phyloP scores from a whole-genome alignment of 768 basidiomycete genomes.

The Kwoniella heveanensis region DNA sequence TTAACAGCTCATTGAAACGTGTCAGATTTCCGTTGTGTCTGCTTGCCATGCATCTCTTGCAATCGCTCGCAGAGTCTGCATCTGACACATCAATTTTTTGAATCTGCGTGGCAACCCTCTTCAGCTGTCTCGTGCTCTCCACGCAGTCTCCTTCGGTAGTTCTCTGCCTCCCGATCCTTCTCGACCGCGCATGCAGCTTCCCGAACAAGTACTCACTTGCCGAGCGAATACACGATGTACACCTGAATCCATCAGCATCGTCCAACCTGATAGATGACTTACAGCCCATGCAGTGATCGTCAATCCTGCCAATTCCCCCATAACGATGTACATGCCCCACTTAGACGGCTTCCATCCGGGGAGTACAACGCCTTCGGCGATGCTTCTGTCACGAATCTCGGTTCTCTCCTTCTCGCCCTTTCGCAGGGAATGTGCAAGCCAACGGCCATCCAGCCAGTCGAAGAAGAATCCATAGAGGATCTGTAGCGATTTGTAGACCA shows the following conservation, averaged over 20 bases:
- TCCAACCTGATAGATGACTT: conserved; percentile 4
- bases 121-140: no score
- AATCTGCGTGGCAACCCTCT: no score
- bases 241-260: conserved; percentile 3
- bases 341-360: conserved; percentile 16
- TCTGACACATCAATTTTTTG: no score
- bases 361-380: not conserved
- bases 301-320: conserved; percentile 6
- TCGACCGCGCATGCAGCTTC: no score
- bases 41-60: no score
- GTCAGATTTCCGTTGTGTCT: no score
- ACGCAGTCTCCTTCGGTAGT: no score
- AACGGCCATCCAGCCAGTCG: conserved; percentile 22
- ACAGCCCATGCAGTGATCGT: conserved; percentile 25
- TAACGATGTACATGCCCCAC: conserved; percentile 7
- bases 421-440: conserved; percentile 20
- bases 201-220: not conserved
- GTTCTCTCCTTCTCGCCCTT: conserved; percentile 12
- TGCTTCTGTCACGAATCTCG: not conserved
- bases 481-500: conserved; percentile 28
- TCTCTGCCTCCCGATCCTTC: no score
- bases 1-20: no score
- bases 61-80: no score
- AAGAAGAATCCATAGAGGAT: conserved; percentile 13
- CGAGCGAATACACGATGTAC: conserved; percentile 25